Conservation (phyloP, 2,329 filamentous ascomycete genomes). For the Colletotrichum sp. region DNA sequence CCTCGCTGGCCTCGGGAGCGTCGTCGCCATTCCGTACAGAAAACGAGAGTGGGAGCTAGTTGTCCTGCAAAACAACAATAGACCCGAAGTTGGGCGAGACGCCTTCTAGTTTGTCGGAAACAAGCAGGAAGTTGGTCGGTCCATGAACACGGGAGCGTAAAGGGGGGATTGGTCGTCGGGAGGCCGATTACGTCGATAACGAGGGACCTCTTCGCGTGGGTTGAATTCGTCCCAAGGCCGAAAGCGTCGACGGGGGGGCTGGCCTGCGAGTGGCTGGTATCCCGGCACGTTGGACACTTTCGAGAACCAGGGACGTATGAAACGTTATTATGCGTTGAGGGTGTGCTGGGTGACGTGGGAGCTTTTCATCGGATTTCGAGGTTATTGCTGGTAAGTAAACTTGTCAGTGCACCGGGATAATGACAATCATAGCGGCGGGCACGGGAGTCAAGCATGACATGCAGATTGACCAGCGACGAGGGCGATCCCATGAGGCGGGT, state of each 20-base stretch:
- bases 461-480: slow-evolving; percentile 1
- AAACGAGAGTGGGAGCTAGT: slow-evolving; percentile 1
- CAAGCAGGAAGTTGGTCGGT: slow-evolving; percentile 26
- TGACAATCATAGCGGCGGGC: slow-evolving; percentile 6
- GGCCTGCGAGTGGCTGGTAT: not conserved
- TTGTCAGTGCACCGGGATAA: slow-evolving; percentile 20
- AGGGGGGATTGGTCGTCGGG: not conserved
- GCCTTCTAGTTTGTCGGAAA: slow-evolving; percentile 10
- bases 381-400: not conserved
- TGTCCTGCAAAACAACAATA: not conserved
- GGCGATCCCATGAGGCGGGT: not conserved
- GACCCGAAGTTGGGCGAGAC: not conserved
- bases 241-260: not conserved
- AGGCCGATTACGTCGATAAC: slow-evolving; percentile 11
- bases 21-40: slow-evolving; percentile 56
- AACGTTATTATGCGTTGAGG: slow-evolving; percentile 30
- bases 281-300: slow-evolving; percentile 11
- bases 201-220: not conserved
- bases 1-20: slow-evolving; percentile 71
- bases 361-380: slow-evolving; percentile 17
- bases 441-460: slow-evolving; percentile 11
- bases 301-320: slow-evolving; percentile 24
- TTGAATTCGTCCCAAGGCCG: slow-evolving; percentile 16
- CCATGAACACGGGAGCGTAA: slow-evolving; percentile 30
- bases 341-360: slow-evolving; percentile 14